Evolutionary conservation across 495 filamentous ascomycete species (phyloP), one percentile per base, ranked within the genome.

Genomic region (Aspergillus incahuasiensis): DNA sequence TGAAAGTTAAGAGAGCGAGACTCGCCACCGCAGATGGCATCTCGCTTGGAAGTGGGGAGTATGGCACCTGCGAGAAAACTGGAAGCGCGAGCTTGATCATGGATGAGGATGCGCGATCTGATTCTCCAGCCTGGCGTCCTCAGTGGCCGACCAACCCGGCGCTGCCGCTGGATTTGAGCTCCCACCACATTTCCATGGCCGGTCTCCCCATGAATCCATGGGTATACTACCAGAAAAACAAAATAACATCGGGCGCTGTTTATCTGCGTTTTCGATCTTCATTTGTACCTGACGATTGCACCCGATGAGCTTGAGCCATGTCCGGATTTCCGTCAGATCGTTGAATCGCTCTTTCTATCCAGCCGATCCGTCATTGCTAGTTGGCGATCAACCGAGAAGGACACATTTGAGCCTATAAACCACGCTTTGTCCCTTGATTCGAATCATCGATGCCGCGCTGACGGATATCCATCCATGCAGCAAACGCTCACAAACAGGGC

Each of bases 11-110:
- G 43, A 42, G n/a, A n/a, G n/a, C n/a, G n/a, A n/a, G 5, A 64
- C 56, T 56, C 55, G 62, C 58, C 58, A 59, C 58, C 62, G 53
- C 62, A 64, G 55, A 55, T 56, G 58, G 52, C 62, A 35, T 35
- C 9, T 35, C 13, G 8, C 58, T 42, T 54, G 41, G 34, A 49
- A 43, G 54, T 58, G 56, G 53, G 48, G 43, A 42, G 48, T 15
- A 11, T 12, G 32, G 2, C 13, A 11, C 4, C 9, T 35, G 48
- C 48, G 49, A 32, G 49, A 39, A 25, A 34, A 46, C 12, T 44
- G 50, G 48, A 52, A 42, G 50, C 45, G 39, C 38, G 40, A 48
- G 32, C 46, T 38, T 42, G 19, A 51, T n/a, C n/a, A n/a, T n/a
- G n/a, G n/a, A n/a, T 51, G 25, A 56, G n/a, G 20, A 49, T 52